A percentile compares a stretch with the other conserved stretches of the same genome.
Evolutionary conservation across 441 rosid genomes (phyloP).

Genomic region (Gossypium schwendimanii): DNA sequence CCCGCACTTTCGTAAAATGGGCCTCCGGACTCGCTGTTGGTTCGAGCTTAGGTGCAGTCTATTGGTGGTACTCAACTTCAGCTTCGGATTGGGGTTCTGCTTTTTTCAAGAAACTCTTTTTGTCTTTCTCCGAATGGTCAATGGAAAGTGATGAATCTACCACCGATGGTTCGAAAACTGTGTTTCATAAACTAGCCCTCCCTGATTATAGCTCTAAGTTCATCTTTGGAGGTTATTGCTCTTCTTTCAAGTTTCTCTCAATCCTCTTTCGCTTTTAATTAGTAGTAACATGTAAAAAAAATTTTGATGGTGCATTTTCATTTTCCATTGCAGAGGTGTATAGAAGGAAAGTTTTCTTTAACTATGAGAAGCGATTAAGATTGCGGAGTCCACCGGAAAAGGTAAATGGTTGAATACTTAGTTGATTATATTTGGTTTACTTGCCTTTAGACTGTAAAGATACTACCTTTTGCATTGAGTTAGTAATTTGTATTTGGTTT

Average conservation of each 20-base stretch:
- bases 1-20: constrained; percentile 34
- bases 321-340: constrained; percentile 43
- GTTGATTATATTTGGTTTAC: background rate
- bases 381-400: constrained; percentile 85
- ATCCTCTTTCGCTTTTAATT: background rate
- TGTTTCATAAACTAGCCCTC: constrained; percentile 45
- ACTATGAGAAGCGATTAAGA: constrained; percentile 92
- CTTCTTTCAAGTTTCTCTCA: background rate
- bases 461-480: too few relatives aligned
- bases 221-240: constrained; percentile 48
- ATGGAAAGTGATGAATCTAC: constrained; percentile 23
- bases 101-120: constrained; percentile 19
- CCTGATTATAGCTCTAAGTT: constrained; percentile 48
- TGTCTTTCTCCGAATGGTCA: constrained; percentile 43
- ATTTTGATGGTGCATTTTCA: background rate
- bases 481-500: background rate
- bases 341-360: constrained; percentile 83
- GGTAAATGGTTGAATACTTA: constrained; percentile 27
- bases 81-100: constrained; percentile 21
- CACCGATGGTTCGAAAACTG: constrained; percentile 21
- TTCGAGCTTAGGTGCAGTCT: constrained; percentile 49
- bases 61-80: constrained; percentile 32
- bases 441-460: background rate
- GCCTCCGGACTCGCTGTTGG: constrained; percentile 40
- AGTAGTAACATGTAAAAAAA: background rate